Percentiles rank a stretch among this genome's conserved stretches.
phyloP scores from a whole-genome alignment of 352 stramenopile species.

The Blastocystis hominis region DNA sequence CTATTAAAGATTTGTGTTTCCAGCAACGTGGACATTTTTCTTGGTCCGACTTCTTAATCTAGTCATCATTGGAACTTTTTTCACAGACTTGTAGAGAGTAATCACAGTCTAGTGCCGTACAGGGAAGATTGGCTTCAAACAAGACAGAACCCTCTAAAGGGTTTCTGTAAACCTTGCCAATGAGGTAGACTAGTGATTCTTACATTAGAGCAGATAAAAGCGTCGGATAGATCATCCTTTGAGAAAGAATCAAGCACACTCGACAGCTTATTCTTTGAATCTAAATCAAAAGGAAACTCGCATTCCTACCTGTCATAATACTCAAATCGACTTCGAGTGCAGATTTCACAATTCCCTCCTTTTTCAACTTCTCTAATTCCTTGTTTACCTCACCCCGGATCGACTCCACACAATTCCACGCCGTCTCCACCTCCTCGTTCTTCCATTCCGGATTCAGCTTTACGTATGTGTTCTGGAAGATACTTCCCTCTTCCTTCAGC shows the following conservation, averaged over 20 bases:
- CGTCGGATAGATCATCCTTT: not conserved
- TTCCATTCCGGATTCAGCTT: not conserved
- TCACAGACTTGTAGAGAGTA: not conserved
- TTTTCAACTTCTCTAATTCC: not conserved
- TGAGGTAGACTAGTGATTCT: not conserved
- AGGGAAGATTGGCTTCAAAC: not conserved
- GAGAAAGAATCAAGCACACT: not conserved
- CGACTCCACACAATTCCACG: not conserved
- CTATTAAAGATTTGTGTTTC: slow-evolving; percentile 15
- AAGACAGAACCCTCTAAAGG: not conserved
- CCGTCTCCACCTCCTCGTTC: not conserved
- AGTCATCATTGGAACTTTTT: not conserved
- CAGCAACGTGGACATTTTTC: slow-evolving; percentile 45
- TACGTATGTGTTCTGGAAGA: not conserved
- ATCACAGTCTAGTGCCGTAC: not conserved
- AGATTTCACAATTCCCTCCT: not conserved
- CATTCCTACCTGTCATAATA: not conserved
- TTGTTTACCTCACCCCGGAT: not conserved
- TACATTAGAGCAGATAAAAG: slow-evolving; percentile 11
- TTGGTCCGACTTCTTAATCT: not conserved
- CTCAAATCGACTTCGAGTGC: not conserved
- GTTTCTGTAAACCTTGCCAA: not conserved
- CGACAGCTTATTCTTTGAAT: no score
- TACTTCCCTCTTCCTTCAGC: not conserved
- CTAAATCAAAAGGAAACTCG: not conserved